Evolutionary conservation across 2,329 filamentous ascomycete genomes (phyloP), one percentile per base, ranked within the genome.

Genomic region (Fusarium globosum): DNA sequence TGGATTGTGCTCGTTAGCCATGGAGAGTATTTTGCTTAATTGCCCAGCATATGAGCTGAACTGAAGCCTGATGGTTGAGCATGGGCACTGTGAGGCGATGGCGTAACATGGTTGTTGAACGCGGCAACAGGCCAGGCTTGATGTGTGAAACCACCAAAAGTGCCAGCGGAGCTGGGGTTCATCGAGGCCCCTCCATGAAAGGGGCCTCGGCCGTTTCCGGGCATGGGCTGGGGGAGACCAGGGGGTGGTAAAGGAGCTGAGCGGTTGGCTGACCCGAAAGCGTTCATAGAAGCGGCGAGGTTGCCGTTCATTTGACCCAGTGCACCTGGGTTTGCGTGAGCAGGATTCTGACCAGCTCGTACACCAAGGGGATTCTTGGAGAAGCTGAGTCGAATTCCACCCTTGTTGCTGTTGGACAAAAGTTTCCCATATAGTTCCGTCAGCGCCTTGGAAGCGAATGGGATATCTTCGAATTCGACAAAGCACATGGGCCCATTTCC

Each of bases 401-500:
- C 96, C 81, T 97, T 98, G 79, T 94, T 89, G 78, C 95, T 97
- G 83, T 97, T 98, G 80, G 95, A 94, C 38, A 98, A 88, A 55
- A 90, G 91, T 56, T 93, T 90, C 0, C 96, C 96, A 78, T 98
- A 98, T 3, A 98, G 87, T 64, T 98, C 94, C 73, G 95, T 91
- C 6, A 98, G 87, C 2, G 95, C 93, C 82, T 96, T 97, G 46
- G 96, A 98, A 2, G 96, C 96, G 79, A 94, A 96, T 4, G 94
- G 93, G 16, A 97, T 88, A 78, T 98, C 95, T 79, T 98, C 96
- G 77, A 98, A 99, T 82, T 99, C 96, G 42, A 99, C 96, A 82
- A 98, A 98, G 81, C 96, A 98, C 95, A 98, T 98, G 4, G 96
- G 96, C 0, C 96, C 96, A 77, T 98, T 97, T 74, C 94, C 90